These are phyloP conservation scores for Artemisia argyi DNA, from an alignment of 129 eudicot species.

Conservation along the genomic window DNA sequence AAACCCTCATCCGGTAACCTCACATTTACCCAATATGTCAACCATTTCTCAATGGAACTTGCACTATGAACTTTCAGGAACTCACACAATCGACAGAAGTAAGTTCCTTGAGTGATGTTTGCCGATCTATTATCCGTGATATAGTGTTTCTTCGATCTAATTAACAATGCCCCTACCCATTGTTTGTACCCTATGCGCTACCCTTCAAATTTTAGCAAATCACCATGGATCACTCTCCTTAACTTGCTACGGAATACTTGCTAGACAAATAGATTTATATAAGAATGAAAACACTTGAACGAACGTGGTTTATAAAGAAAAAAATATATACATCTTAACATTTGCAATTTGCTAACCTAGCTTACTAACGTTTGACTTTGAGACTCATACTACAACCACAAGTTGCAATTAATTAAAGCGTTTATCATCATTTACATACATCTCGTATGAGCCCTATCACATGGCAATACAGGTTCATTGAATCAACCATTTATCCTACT, in stretches of 20 bases:
- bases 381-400: constrained; percentile 4
- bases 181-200: background rate
- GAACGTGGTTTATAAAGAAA: background rate
- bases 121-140: background rate
- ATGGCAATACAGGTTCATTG: constrained; percentile 16
- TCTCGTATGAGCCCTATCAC: constrained; percentile 11
- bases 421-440: background rate
- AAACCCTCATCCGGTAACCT: too few species aligned
- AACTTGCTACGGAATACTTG: too few species aligned
- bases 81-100: too few species aligned
- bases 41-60: too few species aligned
- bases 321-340: background rate
- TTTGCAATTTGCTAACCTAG: background rate
- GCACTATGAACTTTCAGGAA: too few species aligned
- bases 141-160: background rate
- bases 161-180: background rate
- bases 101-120: background rate
- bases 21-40: too few species aligned
- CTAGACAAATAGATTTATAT: too few species aligned
- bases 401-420: background rate
- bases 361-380: background rate
- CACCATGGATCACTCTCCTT: background rate
- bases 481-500: background rate
- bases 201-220: background rate
- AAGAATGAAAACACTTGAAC: background rate